A percentile compares a stretch with the other conserved stretches of the same genome.
phyloP scores from a whole-genome alignment of 257 asterid genomes.

The Euphrasia confusa region DNA sequence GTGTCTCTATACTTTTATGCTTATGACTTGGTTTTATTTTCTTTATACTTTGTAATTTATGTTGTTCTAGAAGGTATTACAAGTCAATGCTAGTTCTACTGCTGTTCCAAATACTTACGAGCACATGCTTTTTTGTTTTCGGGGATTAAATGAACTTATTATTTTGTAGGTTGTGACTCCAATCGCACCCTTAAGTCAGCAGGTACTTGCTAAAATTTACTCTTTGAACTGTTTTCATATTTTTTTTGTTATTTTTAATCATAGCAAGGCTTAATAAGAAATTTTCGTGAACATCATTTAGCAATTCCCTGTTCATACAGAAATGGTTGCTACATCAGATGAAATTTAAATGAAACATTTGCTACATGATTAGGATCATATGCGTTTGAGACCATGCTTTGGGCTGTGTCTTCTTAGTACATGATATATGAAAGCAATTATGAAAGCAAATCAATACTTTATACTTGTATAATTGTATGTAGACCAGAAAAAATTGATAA shows the following conservation, averaged over 20 bases:
- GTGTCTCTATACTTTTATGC: background rate
- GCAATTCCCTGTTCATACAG: slow-evolving; percentile 2
- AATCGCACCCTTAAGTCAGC: slow-evolving; percentile 95
- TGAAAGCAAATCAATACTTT: no score
- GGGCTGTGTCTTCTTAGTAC: background rate
- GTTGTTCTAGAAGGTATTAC: background rate
- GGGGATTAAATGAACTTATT: background rate
- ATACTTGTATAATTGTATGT: no score
- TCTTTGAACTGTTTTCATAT: slow-evolving; percentile 11
- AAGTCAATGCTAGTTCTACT: slow-evolving; percentile 1
- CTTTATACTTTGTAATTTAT: background rate
- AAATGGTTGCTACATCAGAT: slow-evolving; percentile 17
- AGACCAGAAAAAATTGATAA: no score
- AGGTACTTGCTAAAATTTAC: slow-evolving; percentile 47
- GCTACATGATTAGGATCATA: slow-evolving; percentile 12
- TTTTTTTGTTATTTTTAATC: background rate
- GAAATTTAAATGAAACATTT: background rate
- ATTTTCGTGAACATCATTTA: background rate
- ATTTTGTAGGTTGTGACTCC: slow-evolving; percentile 96
- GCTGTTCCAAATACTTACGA: background rate
- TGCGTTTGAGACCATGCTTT: background rate
- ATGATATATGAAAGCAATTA: no score
- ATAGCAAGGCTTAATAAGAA: background rate
- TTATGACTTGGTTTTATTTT: background rate
- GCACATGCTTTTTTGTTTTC: background rate